A percentile compares a stretch with the other conserved stretches of the same genome.
Evolutionary conservation across 2,329 filamentous ascomycete genomes (phyloP).

Genomic region (Pyrenophora tritici-repentis): DNA sequence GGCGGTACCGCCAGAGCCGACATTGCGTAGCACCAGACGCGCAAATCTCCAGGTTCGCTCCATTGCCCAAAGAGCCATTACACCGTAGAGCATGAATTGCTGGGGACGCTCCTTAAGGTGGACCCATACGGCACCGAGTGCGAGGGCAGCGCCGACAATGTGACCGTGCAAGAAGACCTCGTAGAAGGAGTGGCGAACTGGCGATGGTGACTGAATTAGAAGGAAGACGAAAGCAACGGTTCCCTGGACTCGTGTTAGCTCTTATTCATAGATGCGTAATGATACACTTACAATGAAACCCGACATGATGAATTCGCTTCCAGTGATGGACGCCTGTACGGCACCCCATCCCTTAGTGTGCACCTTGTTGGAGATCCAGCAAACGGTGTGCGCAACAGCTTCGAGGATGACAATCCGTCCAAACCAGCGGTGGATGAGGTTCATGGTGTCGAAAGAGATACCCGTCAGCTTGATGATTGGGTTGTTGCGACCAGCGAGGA

Average conservation of each 20-base stretch:
- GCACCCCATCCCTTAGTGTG: conserved; percentile 56
- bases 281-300: conserved; percentile 65
- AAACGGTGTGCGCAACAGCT: conserved; percentile 66
- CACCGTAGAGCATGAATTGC: conserved; percentile 64
- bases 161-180: conserved; percentile 77
- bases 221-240: conserved; percentile 66
- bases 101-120: conserved; percentile 62
- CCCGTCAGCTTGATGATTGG: conserved; percentile 72
- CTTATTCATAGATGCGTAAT: conserved; percentile 64
- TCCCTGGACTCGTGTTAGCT: conserved; percentile 57
- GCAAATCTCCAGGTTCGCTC: conserved; percentile 67
- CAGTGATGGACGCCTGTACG: conserved; percentile 48
- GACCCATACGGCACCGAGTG: conserved; percentile 69
- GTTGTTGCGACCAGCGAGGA: conserved; percentile 78
- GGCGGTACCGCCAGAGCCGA: conserved; percentile 67
- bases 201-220: conserved; percentile 70
- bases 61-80: conserved; percentile 68
- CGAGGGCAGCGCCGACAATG: conserved; percentile 65
- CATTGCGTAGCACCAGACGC: conserved; percentile 67
- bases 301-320: conserved; percentile 58
- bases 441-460: conserved; percentile 82
- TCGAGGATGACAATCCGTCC: conserved; percentile 76
- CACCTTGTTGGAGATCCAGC: conserved; percentile 59
- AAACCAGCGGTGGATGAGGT: conserved; percentile 79
- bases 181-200: conserved; percentile 77